A percentile compares a stretch with the other conserved stretches of the same genome.
These are phyloP conservation scores for Citrus sp. DNA, from an alignment of 345 rosid genomes.

Conservation along the genomic window DNA sequence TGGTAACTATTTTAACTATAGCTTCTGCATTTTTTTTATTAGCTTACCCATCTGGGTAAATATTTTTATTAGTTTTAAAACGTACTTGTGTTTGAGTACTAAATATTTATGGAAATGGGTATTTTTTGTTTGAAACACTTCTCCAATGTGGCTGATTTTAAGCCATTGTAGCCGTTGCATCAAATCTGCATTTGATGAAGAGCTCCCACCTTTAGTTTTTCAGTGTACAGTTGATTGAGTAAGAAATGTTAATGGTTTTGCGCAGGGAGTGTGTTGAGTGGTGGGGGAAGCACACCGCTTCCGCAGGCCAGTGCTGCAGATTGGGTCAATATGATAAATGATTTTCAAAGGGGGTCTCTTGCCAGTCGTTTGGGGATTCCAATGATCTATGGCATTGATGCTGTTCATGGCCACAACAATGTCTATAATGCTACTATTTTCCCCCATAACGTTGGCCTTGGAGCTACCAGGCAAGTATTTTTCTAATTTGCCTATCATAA, in stretches of 20 bases:
- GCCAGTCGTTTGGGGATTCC: slow-evolving; percentile 85
- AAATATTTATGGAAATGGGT: not conserved
- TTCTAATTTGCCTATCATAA: not conserved
- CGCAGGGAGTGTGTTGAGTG: slow-evolving; percentile 81
- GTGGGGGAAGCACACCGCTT: slow-evolving; percentile 84
- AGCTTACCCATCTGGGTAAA: not conserved
- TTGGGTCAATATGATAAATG: slow-evolving; percentile 81
- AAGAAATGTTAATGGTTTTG: not conserved
- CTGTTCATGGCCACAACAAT: slow-evolving; percentile 93
- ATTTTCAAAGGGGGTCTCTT: slow-evolving; percentile 62
- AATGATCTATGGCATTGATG: slow-evolving; percentile 91
- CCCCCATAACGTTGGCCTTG: slow-evolving; percentile 89
- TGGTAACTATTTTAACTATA: slow-evolving; percentile 22
- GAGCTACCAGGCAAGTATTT: slow-evolving; percentile 70
- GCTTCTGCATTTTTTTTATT: not conserved
- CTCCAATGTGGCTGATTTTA: no score
- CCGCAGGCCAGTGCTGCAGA: slow-evolving; percentile 62
- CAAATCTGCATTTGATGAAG: no score
- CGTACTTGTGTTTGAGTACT: not conserved
- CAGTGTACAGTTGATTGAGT: not conserved
- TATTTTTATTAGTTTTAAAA: not conserved
- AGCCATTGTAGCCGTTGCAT: no score
- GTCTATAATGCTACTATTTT: slow-evolving; percentile 84
- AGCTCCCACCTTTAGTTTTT: no score
- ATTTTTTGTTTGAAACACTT: not conserved